phyloP scores from a whole-genome alignment of 805 yeast genomes.

The Nakazawaea wickerhamii region DNA sequence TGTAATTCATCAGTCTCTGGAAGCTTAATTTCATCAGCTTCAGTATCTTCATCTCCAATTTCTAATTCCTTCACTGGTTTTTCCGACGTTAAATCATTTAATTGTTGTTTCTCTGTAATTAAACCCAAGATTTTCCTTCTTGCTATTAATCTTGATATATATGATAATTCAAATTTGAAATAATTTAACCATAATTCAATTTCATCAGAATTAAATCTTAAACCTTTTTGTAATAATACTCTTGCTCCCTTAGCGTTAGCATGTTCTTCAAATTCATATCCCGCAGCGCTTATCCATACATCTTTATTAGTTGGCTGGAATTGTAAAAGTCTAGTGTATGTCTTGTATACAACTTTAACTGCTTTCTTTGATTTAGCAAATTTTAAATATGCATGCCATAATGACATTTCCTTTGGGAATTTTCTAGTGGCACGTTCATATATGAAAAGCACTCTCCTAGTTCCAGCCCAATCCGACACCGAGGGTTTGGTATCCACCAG shows the following conservation, averaged over 20 bases:
- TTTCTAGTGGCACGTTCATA: conserved; percentile 77
- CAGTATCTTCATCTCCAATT: conserved; percentile 22
- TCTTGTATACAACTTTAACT: conserved; percentile 65
- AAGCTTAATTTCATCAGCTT: conserved; percentile 35
- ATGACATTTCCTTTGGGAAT: conserved; percentile 67
- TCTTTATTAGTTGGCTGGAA: conserved; percentile 87
- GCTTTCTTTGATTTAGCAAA: conserved; percentile 65
- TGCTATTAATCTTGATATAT: conserved; percentile 75
- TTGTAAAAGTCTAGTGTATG: conserved; percentile 72
- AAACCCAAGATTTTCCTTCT: conserved; percentile 80
- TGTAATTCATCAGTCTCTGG: conserved; percentile 51
- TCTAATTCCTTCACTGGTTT: conserved; percentile 34
- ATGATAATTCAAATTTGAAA: conserved; percentile 81
- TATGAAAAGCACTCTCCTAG: conserved; percentile 72
- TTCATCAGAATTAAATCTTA: conserved; percentile 77
- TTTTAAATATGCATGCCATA: conserved; percentile 76
- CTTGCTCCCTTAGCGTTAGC: conserved; percentile 88
- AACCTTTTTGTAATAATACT: conserved; percentile 74
- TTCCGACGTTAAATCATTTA: conserved; percentile 35
- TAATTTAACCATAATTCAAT: conserved; percentile 77
- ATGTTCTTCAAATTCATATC: conserved; percentile 85
- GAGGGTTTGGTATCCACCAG: conserved; percentile 57
- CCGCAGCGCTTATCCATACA: conserved; percentile 93
- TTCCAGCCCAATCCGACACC: conserved; percentile 83
- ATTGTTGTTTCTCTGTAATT: conserved; percentile 67